Percentiles rank a stretch among this genome's conserved stretches.
phyloP scores from a whole-genome alignment of 2,329 filamentous ascomycete species.

The Cordyceps cateniannulata region DNA sequence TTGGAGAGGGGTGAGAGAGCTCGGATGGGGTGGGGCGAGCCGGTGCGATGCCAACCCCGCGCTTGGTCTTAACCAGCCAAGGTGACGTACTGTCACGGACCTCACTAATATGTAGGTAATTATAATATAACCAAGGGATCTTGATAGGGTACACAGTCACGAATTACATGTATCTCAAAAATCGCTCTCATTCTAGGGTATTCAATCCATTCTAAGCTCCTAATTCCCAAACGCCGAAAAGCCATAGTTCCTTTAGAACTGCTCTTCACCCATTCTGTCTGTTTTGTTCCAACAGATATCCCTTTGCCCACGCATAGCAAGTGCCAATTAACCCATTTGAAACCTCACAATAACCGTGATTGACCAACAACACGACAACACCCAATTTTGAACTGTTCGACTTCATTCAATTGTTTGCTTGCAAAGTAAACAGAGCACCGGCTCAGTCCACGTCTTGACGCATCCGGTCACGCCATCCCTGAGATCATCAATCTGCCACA shows the following conservation, averaged over 20 bases:
- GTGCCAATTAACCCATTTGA: not conserved
- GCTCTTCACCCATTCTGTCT: not conserved
- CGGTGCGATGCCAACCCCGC: not conserved
- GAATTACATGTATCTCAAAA: not conserved
- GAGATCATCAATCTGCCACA: conserved; percentile 47
- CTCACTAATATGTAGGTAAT: not conserved
- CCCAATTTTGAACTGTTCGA: too few species aligned
- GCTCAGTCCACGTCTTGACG: conserved; percentile 48
- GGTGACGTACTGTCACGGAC: conserved; percentile 2
- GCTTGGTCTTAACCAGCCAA: not conserved
- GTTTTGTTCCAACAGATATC: not conserved
- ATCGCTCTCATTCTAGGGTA: not conserved
- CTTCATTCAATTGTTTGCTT: conserved; percentile 34
- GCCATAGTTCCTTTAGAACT: not conserved
- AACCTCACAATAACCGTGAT: not conserved
- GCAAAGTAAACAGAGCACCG: conserved; percentile 44
- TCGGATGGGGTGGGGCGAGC: conserved; percentile 1
- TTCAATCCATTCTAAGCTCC: not conserved
- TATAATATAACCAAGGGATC: too few species aligned
- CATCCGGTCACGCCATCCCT: conserved; percentile 41
- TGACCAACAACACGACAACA: not conserved
- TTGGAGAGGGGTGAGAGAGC: not conserved
- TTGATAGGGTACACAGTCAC: not conserved
- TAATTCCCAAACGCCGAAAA: not conserved
- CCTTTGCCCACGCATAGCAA: not conserved